Conservation (phyloP, 345 rosid genomes). For the Pugionium cornutum region DNA sequence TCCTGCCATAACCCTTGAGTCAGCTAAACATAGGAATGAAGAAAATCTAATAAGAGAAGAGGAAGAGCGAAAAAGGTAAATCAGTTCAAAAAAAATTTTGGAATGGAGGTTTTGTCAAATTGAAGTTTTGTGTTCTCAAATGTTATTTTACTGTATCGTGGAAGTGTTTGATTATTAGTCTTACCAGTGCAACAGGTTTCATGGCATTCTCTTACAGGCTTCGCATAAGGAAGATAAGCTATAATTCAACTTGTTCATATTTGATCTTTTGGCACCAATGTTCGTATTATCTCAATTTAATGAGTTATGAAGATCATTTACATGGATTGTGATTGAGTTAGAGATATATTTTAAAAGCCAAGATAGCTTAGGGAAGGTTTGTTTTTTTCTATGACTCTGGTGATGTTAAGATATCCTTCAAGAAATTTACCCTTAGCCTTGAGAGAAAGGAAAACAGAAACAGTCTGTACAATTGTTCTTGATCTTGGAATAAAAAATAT, state of each 20-base stretch:
- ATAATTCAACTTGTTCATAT: conserved; percentile 62
- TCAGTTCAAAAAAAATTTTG: neutral
- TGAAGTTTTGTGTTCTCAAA: conserved; percentile 32
- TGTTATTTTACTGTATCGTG: conserved; percentile 42
- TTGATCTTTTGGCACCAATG: conserved; percentile 70
- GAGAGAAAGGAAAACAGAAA: conserved; percentile 21
- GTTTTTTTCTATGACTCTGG: conserved; percentile 49
- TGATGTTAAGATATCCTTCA: conserved; percentile 12
- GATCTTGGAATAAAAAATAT: conserved; percentile 18
- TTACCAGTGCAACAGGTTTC: conserved; percentile 66
- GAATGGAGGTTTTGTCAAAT: conserved; percentile 8
- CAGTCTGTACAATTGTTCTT: conserved; percentile 3
- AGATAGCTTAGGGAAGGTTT: conserved; percentile 55
- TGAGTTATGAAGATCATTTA: conserved; percentile 72
- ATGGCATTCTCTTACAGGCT: conserved; percentile 78
- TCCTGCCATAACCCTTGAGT: conserved; percentile 56
- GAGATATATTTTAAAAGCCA: conserved; percentile 62
- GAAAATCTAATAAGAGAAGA: conserved; percentile 77
- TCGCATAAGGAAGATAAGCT: conserved; percentile 87
- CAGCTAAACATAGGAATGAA: conserved; percentile 62
- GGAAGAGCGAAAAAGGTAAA: conserved; percentile 91
- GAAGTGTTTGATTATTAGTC: conserved; percentile 51
- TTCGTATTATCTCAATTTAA: conserved; percentile 65
- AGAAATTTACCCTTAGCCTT: conserved; percentile 12
- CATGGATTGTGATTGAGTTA: conserved; percentile 84